Evolutionary conservation across 768 basidiomycete species (phyloP), one percentile per base, ranked within the genome.

Genomic region (Mycena maculata): DNA sequence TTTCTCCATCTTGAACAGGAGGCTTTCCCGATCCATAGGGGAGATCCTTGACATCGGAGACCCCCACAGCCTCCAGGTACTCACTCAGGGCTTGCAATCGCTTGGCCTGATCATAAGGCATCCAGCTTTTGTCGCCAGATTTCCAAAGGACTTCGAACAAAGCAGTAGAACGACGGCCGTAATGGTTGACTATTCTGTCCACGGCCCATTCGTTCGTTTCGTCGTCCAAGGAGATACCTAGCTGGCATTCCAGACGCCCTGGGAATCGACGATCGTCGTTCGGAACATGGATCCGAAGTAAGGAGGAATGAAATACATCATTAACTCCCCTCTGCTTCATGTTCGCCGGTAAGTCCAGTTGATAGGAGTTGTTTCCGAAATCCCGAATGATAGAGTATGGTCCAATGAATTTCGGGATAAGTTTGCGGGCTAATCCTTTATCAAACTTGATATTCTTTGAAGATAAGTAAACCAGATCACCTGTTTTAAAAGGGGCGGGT

Each of bases 211-310:
- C 45, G 15, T 47, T 22, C 6, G 45, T 47, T 23, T 47, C 45
- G 45, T 27, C 45, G 4, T 47, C 45, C 45, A 47, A 10, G 20
- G 45, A 47, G 6, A 47, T 47, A 9, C 45, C 45, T 4, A 47
- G 45, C 20, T 47, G 45, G 45, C 25, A 23, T 27, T 47, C 45
- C 22, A 47, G 22, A 7, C 45, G 45, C 10, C 45, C 45, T 4
- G 45, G 45, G 45, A 47, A 54, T 54, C 33, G 13, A 31, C 52
- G 13, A 36, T 54, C 52, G 15, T 54, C 52, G 22, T 38, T 54
- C 22, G 52, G 52, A 15, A 54, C 52, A 22, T 54, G 52, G 16
- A 39, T n/a, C 31, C 52, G 31, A 3, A 54, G n/a, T 9, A 54
- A 22, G 8, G 52, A 54, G 8, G 52, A 15, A 22, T 54, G 52